Evolutionary conservation across 169 alveolate species (phyloP).

Genomic region (Amoebophrya sp.): DNA sequence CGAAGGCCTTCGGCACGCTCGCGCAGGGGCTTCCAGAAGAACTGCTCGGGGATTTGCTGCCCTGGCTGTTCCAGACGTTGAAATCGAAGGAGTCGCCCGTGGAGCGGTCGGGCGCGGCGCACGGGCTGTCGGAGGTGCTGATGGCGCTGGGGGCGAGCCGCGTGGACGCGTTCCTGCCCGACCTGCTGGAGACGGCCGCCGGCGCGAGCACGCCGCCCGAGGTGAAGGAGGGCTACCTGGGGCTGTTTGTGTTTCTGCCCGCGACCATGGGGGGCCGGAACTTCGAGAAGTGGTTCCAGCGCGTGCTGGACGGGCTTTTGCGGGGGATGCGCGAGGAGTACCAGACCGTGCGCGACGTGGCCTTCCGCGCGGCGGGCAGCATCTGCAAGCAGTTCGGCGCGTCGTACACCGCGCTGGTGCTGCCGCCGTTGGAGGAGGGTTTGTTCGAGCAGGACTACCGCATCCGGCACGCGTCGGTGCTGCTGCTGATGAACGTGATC

Average conservation of each 20-base stretch:
- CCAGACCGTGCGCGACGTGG: conserved; percentile 43
- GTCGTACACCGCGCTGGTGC: conserved; percentile 43
- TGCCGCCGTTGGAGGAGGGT: conserved; percentile 46
- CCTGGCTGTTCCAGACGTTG: conserved; percentile 20
- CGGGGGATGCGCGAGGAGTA: conserved; percentile 41
- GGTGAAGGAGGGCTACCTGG: conserved; percentile 46
- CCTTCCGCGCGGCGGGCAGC: conserved; percentile 42
- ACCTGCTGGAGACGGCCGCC: conserved; percentile 13
- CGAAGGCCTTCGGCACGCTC: conserved; percentile 39
- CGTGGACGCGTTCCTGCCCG: conserved; percentile 22
- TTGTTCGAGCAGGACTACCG: conserved; percentile 39
- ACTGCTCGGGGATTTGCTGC: conserved; percentile 7
- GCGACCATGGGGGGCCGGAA: conserved; percentile 28
- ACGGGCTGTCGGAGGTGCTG: conserved; percentile 37
- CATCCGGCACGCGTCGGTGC: conserved; percentile 41
- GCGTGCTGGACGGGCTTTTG: conserved; percentile 33
- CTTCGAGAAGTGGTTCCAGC: conserved; percentile 35
- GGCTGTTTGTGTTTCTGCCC: conserved; percentile 48
- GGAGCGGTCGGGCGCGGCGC: conserved; percentile 42
- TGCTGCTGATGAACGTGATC: conserved; percentile 44
- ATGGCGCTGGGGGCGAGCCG: conserved; percentile 16
- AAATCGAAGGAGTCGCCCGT: conserved; percentile 28
- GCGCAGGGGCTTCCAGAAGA: conserved; percentile 34
- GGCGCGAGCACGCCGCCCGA: conserved; percentile 8
- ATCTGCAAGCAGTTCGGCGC: conserved; percentile 43